Conservation (phyloP, 257 asterid species). For the Nicotiana sylvestris region DNA sequence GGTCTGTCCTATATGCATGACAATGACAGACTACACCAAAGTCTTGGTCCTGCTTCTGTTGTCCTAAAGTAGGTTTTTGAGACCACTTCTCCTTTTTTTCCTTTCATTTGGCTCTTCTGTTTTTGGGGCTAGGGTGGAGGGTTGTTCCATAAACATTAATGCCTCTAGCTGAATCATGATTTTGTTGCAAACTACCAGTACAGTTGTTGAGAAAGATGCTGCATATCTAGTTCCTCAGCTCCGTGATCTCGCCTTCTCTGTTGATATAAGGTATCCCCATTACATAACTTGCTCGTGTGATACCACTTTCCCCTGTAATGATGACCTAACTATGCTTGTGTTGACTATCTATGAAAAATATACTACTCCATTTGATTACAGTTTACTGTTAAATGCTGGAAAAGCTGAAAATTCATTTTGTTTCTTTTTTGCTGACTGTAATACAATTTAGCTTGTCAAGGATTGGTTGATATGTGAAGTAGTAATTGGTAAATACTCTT, state of each 20-base stretch:
- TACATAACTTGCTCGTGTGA: neutral
- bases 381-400: neutral
- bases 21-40: constrained; percentile 75
- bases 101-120: neutral
- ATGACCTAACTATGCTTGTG: neutral
- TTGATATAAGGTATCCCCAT: constrained; percentile 58
- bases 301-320: neutral
- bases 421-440: neutral
- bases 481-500: neutral
- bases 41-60: constrained; percentile 92
- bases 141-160: neutral
- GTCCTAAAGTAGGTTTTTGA: constrained; percentile 60
- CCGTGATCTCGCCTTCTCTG: constrained; percentile 95
- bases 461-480: neutral
- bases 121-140: neutral
- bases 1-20: constrained; percentile 84
- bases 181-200: constrained; percentile 45
- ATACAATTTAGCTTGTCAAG: neutral
- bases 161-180: constrained; percentile 5
- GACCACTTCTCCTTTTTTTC: neutral
- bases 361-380: neutral
- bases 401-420: neutral
- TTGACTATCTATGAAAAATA: neutral
- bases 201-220: constrained; percentile 76
- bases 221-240: constrained; percentile 79